phyloP scores from a whole-genome alignment of 2,329 filamentous ascomycete genomes.

The Venturia nashicola region DNA sequence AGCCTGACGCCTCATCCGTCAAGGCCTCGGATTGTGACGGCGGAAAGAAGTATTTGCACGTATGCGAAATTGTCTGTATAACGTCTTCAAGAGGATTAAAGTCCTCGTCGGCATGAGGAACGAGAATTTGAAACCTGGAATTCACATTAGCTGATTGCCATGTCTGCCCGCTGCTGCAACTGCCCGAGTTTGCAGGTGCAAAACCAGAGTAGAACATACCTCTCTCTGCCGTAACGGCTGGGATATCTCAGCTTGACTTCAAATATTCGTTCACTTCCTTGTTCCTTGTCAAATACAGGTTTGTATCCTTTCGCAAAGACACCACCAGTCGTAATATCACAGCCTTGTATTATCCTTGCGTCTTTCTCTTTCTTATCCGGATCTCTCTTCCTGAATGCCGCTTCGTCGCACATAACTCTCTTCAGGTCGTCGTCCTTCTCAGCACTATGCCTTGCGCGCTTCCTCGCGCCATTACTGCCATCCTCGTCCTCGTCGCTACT shows the following conservation, averaged over 20 bases:
- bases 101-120: constrained; percentile 61
- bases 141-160: not conserved
- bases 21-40: constrained; percentile 50
- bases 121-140: constrained; percentile 57
- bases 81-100: constrained; percentile 51
- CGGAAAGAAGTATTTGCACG: constrained; percentile 66
- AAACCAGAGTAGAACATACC: not conserved
- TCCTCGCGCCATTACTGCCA: not conserved
- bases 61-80: constrained; percentile 42
- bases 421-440: not conserved
- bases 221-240: not conserved
- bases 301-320: not conserved
- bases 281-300: not conserved
- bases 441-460: not conserved
- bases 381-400: not conserved
- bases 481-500: constrained; percentile 4
- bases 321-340: not conserved
- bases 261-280: not conserved
- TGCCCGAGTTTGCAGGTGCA: not conserved
- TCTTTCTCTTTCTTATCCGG: not conserved
- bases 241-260: constrained; percentile 5
- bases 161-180: not conserved
- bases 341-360: constrained; percentile 1
- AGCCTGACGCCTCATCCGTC: constrained; percentile 58
- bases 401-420: not conserved